A percentile compares a stretch with the other conserved stretches of the same genome.
phyloP scores from a whole-genome alignment of 2,329 filamentous ascomycete species.

The Microthyrium microscopicum region DNA sequence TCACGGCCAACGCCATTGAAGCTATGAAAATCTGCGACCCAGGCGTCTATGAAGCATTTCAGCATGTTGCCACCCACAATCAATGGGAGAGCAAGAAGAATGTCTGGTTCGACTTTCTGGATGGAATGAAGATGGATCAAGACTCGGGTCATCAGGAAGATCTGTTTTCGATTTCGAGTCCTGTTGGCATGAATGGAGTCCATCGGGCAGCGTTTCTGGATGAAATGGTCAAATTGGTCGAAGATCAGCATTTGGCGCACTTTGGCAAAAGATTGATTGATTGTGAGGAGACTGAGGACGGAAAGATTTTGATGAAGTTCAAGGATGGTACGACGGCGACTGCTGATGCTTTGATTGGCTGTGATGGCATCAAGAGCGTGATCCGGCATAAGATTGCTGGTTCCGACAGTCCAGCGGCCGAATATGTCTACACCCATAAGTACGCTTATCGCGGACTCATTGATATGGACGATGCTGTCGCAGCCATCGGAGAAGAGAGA shows the following conservation, averaged over 20 bases:
- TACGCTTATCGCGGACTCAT: not conserved
- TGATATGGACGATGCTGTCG: not conserved
- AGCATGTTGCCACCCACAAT: not conserved
- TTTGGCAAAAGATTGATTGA: conserved; percentile 21
- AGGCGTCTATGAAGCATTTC: conserved; percentile 1
- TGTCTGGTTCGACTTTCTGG: not conserved
- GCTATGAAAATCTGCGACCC: conserved; percentile 1
- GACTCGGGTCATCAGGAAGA: not conserved
- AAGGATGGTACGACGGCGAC: conserved; percentile 25
- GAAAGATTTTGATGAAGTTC: conserved; percentile 24
- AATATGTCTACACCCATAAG: not conserved
- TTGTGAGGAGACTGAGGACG: conserved; percentile 1
- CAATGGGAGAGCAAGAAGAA: not conserved
- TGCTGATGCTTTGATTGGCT: conserved; percentile 28
- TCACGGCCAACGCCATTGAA: conserved; percentile 7
- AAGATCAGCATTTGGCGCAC: conserved; percentile 16
- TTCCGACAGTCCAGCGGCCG: not conserved
- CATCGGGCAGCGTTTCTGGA: conserved; percentile 26
- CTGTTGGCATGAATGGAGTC: conserved; percentile 14
- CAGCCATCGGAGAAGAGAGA: not conserved
- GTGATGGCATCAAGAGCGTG: conserved; percentile 27
- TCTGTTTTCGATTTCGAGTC: conserved; percentile 3
- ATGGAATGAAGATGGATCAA: not conserved
- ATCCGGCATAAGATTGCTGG: not conserved
- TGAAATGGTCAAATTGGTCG: conserved; percentile 25